These are phyloP conservation scores for Brettanomyces sp. DNA, from an alignment of 805 yeast species.

Conservation along the genomic window DNA sequence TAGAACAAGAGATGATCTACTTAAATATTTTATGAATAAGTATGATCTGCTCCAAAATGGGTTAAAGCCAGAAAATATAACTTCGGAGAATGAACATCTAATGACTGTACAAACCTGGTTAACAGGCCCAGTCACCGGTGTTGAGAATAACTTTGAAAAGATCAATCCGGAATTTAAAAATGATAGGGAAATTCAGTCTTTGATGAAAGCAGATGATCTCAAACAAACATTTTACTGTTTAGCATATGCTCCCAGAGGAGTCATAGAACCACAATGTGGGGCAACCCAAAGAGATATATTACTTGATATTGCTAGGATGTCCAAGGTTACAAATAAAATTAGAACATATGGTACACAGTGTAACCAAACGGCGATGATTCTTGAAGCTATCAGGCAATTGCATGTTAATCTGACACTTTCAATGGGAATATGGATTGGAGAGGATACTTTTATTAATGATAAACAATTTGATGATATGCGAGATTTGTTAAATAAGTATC, in stretches of 20 bases:
- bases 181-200: slow-evolving; percentile 25
- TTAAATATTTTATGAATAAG: background rate
- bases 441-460: slow-evolving; percentile 33
- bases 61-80: background rate
- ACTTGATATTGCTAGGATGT: slow-evolving; percentile 46
- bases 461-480: slow-evolving; percentile 39
- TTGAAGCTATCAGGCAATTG: slow-evolving; percentile 43
- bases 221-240: slow-evolving; percentile 43
- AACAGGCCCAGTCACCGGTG: background rate
- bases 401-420: slow-evolving; percentile 47
- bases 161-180: slow-evolving; percentile 25
- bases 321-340: slow-evolving; percentile 49
- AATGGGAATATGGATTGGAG: slow-evolving; percentile 56
- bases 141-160: slow-evolving; percentile 15
- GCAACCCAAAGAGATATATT: slow-evolving; percentile 37
- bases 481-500: slow-evolving; percentile 31
- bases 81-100: background rate
- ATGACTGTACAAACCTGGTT: background rate
- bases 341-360: slow-evolving; percentile 58
- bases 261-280: slow-evolving; percentile 45
- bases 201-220: slow-evolving; percentile 28
- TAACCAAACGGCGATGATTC: slow-evolving; percentile 39
- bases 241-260: slow-evolving; percentile 49
- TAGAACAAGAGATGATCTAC: background rate
- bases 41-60: background rate